Evolutionary conservation across 2,329 filamentous ascomycete genomes (phyloP).

Genomic region (Colletotrichum agaves): DNA sequence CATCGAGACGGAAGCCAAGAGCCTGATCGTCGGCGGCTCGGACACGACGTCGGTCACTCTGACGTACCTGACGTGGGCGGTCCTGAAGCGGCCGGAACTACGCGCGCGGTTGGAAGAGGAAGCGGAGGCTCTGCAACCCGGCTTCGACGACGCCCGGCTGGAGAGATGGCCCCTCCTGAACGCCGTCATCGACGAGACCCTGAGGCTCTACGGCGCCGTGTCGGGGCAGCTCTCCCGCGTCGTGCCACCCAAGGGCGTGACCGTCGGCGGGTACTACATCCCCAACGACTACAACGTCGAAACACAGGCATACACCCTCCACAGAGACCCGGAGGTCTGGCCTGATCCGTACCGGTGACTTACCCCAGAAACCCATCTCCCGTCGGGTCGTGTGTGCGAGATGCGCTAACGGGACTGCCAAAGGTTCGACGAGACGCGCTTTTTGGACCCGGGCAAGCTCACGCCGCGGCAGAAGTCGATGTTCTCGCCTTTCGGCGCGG

Average conservation of each 20-base stretch:
- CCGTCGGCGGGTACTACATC: constrained; percentile 52
- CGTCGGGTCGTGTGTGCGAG: no score
- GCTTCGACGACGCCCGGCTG: constrained; percentile 47
- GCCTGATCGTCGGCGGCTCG: constrained; percentile 61
- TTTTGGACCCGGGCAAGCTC: constrained; percentile 7
- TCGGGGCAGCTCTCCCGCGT: constrained; percentile 52
- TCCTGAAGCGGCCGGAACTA: constrained; percentile 46
- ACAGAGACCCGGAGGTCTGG: constrained; percentile 55
- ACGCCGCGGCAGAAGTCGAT: constrained; percentile 56
- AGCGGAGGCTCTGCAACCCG: constrained; percentile 41
- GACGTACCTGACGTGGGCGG: constrained; percentile 58
- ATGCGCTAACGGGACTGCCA: not conserved
- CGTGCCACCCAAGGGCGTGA: constrained; percentile 53
- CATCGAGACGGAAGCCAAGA: constrained; percentile 51
- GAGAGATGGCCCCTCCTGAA: constrained; percentile 53
- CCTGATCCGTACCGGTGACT: constrained; percentile 48
- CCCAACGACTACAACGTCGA: constrained; percentile 52
- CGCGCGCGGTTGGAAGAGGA: constrained; percentile 48
- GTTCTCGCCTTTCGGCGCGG: constrained; percentile 64
- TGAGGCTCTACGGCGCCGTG: constrained; percentile 55
- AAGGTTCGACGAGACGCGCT: constrained; percentile 31
- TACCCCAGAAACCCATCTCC: fast-evolving
- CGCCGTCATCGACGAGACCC: constrained; percentile 55
- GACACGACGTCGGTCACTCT: constrained; percentile 63
- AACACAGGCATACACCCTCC: constrained; percentile 58